These are phyloP conservation scores for Halocafeteria seosinensis DNA, from an alignment of 108 stramenopile species.

Conservation along the genomic window DNA sequence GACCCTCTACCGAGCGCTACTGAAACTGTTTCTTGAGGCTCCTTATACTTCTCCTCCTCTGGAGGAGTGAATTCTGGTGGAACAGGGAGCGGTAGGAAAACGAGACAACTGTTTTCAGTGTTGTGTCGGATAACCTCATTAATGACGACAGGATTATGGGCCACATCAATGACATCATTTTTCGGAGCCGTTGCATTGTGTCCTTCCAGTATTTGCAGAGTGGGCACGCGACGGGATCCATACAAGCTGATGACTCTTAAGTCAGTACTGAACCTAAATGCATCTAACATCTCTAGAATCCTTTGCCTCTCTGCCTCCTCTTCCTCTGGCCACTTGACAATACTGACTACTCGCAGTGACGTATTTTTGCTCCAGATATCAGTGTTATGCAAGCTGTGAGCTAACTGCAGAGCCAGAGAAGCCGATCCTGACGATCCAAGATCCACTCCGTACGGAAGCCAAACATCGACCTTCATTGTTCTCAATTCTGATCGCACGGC, in stretches of 20 bases:
- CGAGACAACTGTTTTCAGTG: too few relatives aligned
- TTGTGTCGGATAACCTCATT: conserved; percentile 6
- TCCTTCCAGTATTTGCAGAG: background rate
- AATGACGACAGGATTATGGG: background rate
- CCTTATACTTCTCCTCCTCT: too few relatives aligned
- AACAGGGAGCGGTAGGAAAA: too few relatives aligned
- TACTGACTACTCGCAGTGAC: background rate
- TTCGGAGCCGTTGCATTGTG: background rate
- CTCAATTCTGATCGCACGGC: background rate
- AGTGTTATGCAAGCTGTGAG: background rate
- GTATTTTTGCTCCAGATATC: conserved; percentile 7
- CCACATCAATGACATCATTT: background rate
- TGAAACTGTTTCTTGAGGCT: too few relatives aligned
- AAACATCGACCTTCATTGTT: background rate
- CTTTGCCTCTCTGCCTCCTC: background rate
- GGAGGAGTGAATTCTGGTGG: too few relatives aligned
- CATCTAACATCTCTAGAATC: background rate
- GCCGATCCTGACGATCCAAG: background rate
- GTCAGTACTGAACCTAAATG: background rate
- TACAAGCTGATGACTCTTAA: background rate
- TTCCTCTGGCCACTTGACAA: background rate
- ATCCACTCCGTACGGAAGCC: background rate
- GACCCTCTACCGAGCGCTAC: too few relatives aligned
- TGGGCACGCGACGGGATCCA: background rate
- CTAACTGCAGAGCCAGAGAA: background rate